Base-by-base conservation (phyloP, 371 early-diverging fungal genomes). In the Apophysomyces ossiformis region DNA sequence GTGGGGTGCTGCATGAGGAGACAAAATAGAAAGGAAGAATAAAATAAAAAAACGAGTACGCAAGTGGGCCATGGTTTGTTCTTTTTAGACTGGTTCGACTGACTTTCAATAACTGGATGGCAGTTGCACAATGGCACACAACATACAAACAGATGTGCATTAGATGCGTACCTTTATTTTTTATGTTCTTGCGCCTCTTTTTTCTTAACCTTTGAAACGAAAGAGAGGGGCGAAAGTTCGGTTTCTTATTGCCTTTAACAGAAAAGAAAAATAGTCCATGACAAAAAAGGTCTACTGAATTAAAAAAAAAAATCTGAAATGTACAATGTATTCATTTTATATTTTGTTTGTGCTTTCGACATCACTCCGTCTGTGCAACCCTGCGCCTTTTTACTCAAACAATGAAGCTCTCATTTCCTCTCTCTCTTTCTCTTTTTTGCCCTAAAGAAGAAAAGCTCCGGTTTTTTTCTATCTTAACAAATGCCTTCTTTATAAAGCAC, bases 301-400 rank as follows among this genome's bases (percentile, higher is more conserved):
- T 26, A 26, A 26, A 26, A 26, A 26, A 26, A 26, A 26, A 26
- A 26, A 26, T 26, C 32, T 1, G 32, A 26, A 26, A 13, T n/a
- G n/a, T 47, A 47, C 7, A n/a, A n/a, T 11, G 5, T 18, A 7
- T 7, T 47, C 47, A 15, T 18, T 47, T 47, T 47, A 15, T 47
- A n/a, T 16, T 16, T n/a, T 47, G 7, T 47, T 47, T n/a, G 11
- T 47, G 1, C 7, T 18, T 47, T 47, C 11, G 41, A 13, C 41
- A 41, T 13, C 41, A 41, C 8, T 41, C 41, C 41, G 18, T 47
- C 47, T 47, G 47, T 47, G 47, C 47, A 26, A 47, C 47, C 47
- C 47, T 47, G 47, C 47, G 47, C 47, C 47, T 47, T 43, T 43
- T 43, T 47, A 47, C 47, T 47, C 47, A 47, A 47, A 47, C 47